Conservation (phyloP, 768 basidiomycete genomes). For the Serpula lacrymans region DNA sequence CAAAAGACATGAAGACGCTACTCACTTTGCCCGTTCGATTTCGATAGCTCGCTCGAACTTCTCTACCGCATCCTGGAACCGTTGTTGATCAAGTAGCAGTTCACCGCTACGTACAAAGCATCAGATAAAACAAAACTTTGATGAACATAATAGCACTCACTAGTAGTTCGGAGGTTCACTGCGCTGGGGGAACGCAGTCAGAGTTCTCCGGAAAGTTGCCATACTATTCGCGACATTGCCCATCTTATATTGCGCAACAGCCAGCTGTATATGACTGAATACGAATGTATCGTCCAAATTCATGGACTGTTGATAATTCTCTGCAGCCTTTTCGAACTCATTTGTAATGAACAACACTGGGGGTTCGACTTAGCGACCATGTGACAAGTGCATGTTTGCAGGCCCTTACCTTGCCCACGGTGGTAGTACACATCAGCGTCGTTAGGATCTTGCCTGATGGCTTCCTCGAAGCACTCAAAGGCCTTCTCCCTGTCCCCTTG, state of each 20-base stretch:
- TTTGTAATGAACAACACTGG: constrained; percentile 74
- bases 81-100: constrained; percentile 86
- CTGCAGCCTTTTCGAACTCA: constrained; percentile 80
- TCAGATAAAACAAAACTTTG: not conserved
- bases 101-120: constrained; percentile 64
- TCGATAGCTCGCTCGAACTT: constrained; percentile 92
- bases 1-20: constrained; percentile 4
- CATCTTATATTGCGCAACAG: constrained; percentile 95
- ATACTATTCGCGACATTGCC: constrained; percentile 76
- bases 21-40: constrained; percentile 74
- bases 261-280: constrained; percentile 95
- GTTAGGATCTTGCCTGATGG: constrained; percentile 72
- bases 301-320: constrained; percentile 90
- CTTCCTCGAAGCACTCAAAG: constrained; percentile 89
- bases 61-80: constrained; percentile 84
- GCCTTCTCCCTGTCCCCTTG: constrained; percentile 77
- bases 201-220: constrained; percentile 84
- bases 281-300: constrained; percentile 85
- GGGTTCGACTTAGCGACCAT: constrained; percentile 1
- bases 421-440: constrained; percentile 99
- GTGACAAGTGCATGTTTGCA: not conserved
- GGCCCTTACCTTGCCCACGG: constrained; percentile 80
- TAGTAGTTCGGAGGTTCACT: constrained; percentile 96
- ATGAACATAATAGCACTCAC: constrained; percentile 43
- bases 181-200: constrained; percentile 79